These are phyloP conservation scores for Dactylellina sp. DNA, from an alignment of 2,329 filamentous ascomycete genomes.

Conservation along the genomic window DNA sequence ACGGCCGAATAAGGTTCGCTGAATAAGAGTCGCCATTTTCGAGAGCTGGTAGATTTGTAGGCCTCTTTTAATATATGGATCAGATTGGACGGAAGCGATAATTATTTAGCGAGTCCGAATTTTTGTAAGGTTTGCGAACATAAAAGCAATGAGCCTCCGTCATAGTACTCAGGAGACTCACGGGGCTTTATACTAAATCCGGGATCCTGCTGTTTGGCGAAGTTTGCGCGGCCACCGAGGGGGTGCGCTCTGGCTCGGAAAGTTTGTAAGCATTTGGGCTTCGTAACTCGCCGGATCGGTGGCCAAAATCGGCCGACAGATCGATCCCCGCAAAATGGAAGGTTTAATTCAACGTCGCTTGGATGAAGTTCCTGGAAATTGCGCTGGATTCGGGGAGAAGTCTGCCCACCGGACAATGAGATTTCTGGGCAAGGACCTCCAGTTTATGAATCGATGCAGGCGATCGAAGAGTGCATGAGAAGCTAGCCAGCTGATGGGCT, in stretches of 20 bases:
- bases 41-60: background rate
- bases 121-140: background rate
- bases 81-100: background rate
- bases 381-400: slow-evolving; percentile 24
- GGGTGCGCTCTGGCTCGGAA: slow-evolving; percentile 2
- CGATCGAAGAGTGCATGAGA: background rate
- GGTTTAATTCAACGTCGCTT: slow-evolving; percentile 14
- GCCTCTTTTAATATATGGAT: background rate
- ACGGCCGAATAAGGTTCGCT: slow-evolving; percentile 36
- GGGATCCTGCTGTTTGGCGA: slow-evolving; percentile 9
- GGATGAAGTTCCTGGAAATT: background rate
- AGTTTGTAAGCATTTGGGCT: slow-evolving; percentile 37
- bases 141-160: background rate
- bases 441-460: background rate
- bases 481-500: background rate
- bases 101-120: background rate
- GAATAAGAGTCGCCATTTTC: slow-evolving; percentile 31
- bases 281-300: slow-evolving; percentile 28
- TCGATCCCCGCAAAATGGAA: slow-evolving; percentile 3
- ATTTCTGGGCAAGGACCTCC: background rate
- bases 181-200: too few relatives aligned
- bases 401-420: slow-evolving; percentile 18
- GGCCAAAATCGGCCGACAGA: slow-evolving; percentile 38
- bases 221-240: slow-evolving; percentile 19
- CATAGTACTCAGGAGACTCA: too few relatives aligned